Percentiles rank a stretch among this genome's conserved stretches.
Evolutionary conservation across 768 basidiomycete species (phyloP).

Genomic region (Hemileccinum rubropunctum): DNA sequence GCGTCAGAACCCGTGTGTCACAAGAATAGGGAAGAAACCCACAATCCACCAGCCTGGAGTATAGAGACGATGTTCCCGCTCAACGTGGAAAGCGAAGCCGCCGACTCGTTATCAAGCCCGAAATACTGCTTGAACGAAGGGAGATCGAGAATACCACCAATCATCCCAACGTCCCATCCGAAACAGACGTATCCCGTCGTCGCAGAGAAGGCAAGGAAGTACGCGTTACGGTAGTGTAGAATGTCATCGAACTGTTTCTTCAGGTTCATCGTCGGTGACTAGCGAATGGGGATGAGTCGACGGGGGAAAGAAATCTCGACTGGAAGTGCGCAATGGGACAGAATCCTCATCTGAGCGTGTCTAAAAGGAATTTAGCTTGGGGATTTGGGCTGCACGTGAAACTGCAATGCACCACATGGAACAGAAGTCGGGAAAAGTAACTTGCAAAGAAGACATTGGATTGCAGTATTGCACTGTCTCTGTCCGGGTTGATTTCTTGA

Average conservation of each 20-base stretch:
- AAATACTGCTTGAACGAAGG: slow-evolving; percentile 37
- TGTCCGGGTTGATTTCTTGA: too few species aligned
- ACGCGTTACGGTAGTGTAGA: slow-evolving; percentile 34
- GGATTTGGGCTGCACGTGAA: too few species aligned
- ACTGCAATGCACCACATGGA: too few species aligned
- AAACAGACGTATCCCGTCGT: slow-evolving; percentile 35
- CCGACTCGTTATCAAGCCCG: slow-evolving; percentile 27
- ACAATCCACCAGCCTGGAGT: slow-evolving; percentile 37
- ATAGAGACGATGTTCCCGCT: slow-evolving; percentile 39
- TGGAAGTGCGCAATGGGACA: too few species aligned
- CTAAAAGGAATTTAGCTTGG: too few species aligned
- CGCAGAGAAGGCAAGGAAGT: slow-evolving; percentile 33
- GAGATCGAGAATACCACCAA: slow-evolving; percentile 36
- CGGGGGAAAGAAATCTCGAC: too few species aligned
- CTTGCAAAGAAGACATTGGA: too few species aligned
- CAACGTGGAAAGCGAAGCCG: slow-evolving; percentile 25
- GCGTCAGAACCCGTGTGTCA: background rate
- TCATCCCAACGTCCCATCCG: slow-evolving; percentile 38
- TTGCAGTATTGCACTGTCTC: too few species aligned
- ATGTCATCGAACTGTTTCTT: slow-evolving; percentile 21
- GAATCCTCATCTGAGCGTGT: too few species aligned
- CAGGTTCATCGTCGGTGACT: slow-evolving; percentile 14
- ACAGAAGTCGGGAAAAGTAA: too few species aligned
- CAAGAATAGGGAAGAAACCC: slow-evolving; percentile 4
- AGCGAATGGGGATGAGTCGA: too few species aligned